These are phyloP conservation scores for Fusarium praegraminearum DNA, from an alignment of 2,329 filamentous ascomycete genomes.

Conservation along the genomic window DNA sequence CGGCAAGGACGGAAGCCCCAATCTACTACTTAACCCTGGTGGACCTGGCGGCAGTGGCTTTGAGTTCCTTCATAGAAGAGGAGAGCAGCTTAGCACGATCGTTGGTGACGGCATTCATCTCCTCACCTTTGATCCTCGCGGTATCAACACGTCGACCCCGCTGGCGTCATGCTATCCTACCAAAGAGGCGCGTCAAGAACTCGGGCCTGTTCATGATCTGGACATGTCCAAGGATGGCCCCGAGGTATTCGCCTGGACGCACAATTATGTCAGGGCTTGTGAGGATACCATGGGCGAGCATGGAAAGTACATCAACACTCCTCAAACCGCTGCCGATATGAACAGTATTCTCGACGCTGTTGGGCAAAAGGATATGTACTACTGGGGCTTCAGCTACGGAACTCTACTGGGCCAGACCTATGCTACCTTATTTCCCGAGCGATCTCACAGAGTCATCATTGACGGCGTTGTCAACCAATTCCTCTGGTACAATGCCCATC, in stretches of 20 bases:
- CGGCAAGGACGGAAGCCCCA: slow-evolving; percentile 56
- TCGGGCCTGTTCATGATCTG: slow-evolving; percentile 41
- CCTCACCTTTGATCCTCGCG: slow-evolving; percentile 62
- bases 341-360: slow-evolving; percentile 60
- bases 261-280: slow-evolving; percentile 57
- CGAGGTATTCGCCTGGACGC: slow-evolving; percentile 57
- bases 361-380: slow-evolving; percentile 51
- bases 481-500: slow-evolving; percentile 49
- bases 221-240: slow-evolving; percentile 52
- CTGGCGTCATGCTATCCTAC: slow-evolving; percentile 57
- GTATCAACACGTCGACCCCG: slow-evolving; percentile 51
- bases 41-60: slow-evolving; percentile 61
- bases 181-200: slow-evolving; percentile 47
- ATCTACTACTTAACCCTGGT: slow-evolving; percentile 61
- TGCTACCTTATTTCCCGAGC: slow-evolving; percentile 54
- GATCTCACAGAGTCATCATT: slow-evolving; percentile 52
- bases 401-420: slow-evolving; percentile 57
- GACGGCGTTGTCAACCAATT: slow-evolving; percentile 53
- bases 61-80: slow-evolving; percentile 52
- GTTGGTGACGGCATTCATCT: slow-evolving; percentile 60
- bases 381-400: slow-evolving; percentile 60
- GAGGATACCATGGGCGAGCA: slow-evolving; percentile 59
- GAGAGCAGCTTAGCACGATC: slow-evolving; percentile 52
- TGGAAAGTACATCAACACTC: slow-evolving; percentile 61
- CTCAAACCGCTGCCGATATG: slow-evolving; percentile 65